Conservation (phyloP, 441 rosid species). For the Lepidium campestre region DNA sequence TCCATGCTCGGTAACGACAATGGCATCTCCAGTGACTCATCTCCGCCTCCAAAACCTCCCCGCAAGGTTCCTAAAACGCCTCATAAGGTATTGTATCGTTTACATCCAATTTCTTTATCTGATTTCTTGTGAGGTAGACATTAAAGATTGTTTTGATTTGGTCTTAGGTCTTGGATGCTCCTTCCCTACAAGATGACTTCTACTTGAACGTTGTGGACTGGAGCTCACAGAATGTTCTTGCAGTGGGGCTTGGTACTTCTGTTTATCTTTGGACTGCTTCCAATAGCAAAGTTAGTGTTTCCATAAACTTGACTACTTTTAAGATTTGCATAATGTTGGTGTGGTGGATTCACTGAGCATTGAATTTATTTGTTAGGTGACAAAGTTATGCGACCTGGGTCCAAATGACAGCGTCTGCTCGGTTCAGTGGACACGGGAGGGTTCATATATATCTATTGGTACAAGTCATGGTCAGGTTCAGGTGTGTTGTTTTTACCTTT, state of each 20-base stretch:
- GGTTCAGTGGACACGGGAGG: constrained; percentile 96
- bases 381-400: constrained; percentile 91
- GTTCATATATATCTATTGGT: constrained; percentile 89
- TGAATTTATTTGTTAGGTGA: constrained; percentile 52
- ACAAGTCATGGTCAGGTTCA: constrained; percentile 91
- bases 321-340: neutral
- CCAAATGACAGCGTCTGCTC: constrained; percentile 80
- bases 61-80: constrained; percentile 96
- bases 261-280: constrained; percentile 96
- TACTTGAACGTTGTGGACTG: constrained; percentile 95
- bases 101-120: neutral
- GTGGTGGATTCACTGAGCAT: neutral
- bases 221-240: constrained; percentile 96
- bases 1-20: constrained; percentile 62
- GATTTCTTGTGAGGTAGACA: neutral
- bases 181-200: constrained; percentile 95
- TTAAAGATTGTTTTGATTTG: neutral
- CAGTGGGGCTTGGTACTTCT: constrained; percentile 93
- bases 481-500: constrained; percentile 39
- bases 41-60: constrained; percentile 82
- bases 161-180: constrained; percentile 90
- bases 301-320: neutral
- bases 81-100: constrained; percentile 54
- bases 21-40: constrained; percentile 56
- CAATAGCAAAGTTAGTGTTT: constrained; percentile 71